A percentile compares a stretch with the other conserved stretches of the same genome.
These are phyloP conservation scores for Lipomyces chichibuensis DNA, from an alignment of 805 yeast species.

Conservation along the genomic window DNA sequence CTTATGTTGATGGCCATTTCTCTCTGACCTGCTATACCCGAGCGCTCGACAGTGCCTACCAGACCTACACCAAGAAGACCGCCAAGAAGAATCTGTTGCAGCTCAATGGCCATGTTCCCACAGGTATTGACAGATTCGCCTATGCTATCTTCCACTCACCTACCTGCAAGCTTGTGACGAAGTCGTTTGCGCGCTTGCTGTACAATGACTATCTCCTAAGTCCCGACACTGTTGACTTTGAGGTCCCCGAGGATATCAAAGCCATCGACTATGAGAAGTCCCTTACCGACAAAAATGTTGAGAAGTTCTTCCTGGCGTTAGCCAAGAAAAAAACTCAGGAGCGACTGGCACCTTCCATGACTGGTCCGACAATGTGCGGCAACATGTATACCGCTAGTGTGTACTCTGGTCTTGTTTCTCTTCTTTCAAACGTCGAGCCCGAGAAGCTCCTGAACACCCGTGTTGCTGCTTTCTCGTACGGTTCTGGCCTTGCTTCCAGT, in stretches of 20 bases:
- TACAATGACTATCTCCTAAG: slow-evolving; percentile 83
- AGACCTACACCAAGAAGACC: slow-evolving; percentile 77
- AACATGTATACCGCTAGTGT: slow-evolving; percentile 97
- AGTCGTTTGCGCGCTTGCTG: slow-evolving; percentile 87
- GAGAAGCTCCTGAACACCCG: slow-evolving; percentile 79
- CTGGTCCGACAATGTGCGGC: slow-evolving; percentile 94
- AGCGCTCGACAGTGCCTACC: slow-evolving; percentile 88
- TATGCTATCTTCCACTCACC: slow-evolving; percentile 98
- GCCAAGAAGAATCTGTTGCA: slow-evolving; percentile 53
- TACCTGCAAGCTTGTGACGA: slow-evolving; percentile 91
- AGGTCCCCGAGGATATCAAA: slow-evolving; percentile 58
- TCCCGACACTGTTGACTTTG: slow-evolving; percentile 52
- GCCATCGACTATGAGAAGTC: slow-evolving; percentile 72
- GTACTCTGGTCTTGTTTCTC: slow-evolving; percentile 82
- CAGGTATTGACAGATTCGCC: slow-evolving; percentile 72
- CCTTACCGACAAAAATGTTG: slow-evolving; percentile 75
- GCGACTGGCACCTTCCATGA: slow-evolving; percentile 78
- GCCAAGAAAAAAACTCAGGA: slow-evolving; percentile 69
- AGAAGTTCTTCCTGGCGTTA: slow-evolving; percentile 78
- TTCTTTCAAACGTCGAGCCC: slow-evolving; percentile 72
- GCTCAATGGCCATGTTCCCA: slow-evolving; percentile 52
- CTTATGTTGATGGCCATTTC: slow-evolving; percentile 96
- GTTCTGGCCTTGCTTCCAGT: slow-evolving; percentile 95
- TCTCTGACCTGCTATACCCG: slow-evolving; percentile 91
- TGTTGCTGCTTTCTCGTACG: slow-evolving; percentile 92